These are phyloP conservation scores for Didymella lethalis DNA, from an alignment of 2,329 filamentous ascomycete genomes.

Conservation along the genomic window DNA sequence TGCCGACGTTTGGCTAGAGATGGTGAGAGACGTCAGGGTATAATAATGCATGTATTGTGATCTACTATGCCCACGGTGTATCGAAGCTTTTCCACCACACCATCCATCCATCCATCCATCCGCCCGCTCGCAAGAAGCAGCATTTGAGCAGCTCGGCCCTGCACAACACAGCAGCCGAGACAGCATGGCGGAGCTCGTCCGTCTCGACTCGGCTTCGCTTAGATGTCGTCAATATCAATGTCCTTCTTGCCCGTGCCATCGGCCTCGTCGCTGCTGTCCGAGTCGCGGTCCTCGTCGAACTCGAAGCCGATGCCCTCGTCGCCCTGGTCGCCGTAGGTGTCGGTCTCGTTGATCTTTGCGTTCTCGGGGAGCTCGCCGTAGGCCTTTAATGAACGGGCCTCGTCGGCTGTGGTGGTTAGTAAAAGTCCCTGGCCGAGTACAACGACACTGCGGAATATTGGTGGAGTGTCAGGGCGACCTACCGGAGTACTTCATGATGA, in stretches of 20 bases:
- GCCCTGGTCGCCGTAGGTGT: constrained; percentile 89
- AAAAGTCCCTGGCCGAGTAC: no score
- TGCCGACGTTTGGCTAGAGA: constrained; percentile 31
- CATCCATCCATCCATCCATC: constrained; percentile 28
- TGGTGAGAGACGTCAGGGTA: not conserved
- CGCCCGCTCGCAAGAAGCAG: constrained; percentile 51
- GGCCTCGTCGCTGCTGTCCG: constrained; percentile 58
- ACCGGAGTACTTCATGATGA: constrained; percentile 85
- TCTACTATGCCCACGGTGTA: constrained; percentile 19
- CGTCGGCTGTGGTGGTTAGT: constrained; percentile 71
- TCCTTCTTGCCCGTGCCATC: constrained; percentile 75
- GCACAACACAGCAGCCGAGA: constrained; percentile 35
- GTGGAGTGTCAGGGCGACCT: constrained; percentile 2
- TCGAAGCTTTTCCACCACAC: constrained; percentile 19
- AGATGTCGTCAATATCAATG: constrained; percentile 96
- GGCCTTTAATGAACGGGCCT: constrained; percentile 92
- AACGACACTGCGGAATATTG: no score
- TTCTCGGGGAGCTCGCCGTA: constrained; percentile 97
- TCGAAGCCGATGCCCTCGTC: constrained; percentile 96
- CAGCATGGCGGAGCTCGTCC: constrained; percentile 49
- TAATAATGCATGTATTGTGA: constrained; percentile 18
- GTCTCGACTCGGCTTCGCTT: constrained; percentile 22
- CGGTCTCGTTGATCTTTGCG: constrained; percentile 99
- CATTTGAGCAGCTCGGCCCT: constrained; percentile 49
- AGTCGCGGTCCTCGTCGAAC: constrained; percentile 89